Conservation (phyloP, 805 yeast species). For the Saturnispora silvae region DNA sequence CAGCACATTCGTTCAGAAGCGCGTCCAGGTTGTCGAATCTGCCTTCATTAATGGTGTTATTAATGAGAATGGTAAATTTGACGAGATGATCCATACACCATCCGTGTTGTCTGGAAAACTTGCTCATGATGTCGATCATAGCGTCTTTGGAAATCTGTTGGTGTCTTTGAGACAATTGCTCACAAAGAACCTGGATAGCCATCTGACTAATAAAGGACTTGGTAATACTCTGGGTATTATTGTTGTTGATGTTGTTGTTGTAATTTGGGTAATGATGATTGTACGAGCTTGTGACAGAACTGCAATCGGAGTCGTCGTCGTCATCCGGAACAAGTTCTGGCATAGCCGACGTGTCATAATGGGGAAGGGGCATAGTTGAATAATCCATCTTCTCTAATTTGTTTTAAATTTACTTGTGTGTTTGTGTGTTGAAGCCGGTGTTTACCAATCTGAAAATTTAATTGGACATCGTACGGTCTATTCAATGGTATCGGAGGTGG, state of each 20-base stretch:
- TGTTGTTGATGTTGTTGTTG: not conserved
- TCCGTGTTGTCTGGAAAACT: no score
- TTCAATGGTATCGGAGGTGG: not conserved
- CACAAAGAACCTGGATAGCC: not conserved
- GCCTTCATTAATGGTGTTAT: no score
- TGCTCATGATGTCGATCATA: no score
- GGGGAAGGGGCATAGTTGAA: not conserved
- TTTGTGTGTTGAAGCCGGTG: not conserved
- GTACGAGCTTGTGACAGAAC: not conserved
- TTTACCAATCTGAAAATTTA: not conserved
- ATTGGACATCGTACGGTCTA: not conserved
- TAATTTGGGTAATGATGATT: no score
- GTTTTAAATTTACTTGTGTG: no score
- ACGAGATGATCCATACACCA: no score
- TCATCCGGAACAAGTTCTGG: not conserved
- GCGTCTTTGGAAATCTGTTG: no score
- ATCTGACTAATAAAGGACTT: not conserved
- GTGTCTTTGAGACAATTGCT: no score
- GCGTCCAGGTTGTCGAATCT: no score
- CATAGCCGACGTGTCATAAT: not conserved
- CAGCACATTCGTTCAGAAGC: no score
- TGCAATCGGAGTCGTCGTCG: not conserved
- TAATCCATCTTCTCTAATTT: no score
- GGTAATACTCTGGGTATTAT: not conserved
- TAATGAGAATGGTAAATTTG: no score